Conservation (phyloP, 2,329 filamentous ascomycete genomes). For the Onygenales sp. region DNA sequence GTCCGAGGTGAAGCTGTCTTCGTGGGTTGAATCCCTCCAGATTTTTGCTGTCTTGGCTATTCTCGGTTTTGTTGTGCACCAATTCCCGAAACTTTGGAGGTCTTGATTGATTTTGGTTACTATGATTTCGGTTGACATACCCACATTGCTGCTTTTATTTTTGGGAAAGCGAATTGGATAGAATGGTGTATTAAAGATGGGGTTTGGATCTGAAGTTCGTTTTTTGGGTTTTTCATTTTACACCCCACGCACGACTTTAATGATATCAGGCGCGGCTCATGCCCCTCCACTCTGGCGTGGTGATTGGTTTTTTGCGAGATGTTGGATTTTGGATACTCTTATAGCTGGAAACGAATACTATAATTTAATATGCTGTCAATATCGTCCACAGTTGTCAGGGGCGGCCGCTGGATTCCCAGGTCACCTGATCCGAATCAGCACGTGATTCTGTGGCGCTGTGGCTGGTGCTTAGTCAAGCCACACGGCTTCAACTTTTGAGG, state of each 20-base stretch:
- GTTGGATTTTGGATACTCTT: not conserved
- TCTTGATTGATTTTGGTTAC: not conserved
- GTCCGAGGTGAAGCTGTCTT: conserved; percentile 25
- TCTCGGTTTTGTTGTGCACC: conserved; percentile 11
- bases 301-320: too few relatives aligned
- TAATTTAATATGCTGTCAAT: too few relatives aligned
- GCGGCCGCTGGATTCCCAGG: not conserved
- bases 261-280: too few relatives aligned
- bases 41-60: conserved; percentile 22
- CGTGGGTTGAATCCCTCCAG: conserved; percentile 25
- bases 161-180: too few relatives aligned
- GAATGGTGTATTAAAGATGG: too few relatives aligned
- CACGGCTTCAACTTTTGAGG: not conserved
- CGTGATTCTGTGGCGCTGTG: not conserved
- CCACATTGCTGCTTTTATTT: not conserved
- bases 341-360: not conserved
- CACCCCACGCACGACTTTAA: too few relatives aligned
- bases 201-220: too few relatives aligned
- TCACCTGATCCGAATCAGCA: not conserved
- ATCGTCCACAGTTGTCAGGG: too few relatives aligned
- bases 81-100: not conserved
- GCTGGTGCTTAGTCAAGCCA: not conserved
- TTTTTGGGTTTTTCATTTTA: too few relatives aligned
- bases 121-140: not conserved
- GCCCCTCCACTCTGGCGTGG: too few relatives aligned